Percentiles rank a stretch among this genome's conserved stretches.
phyloP scores from a whole-genome alignment of 352 stramenopile species.

The Poterioochromonas sp. region DNA sequence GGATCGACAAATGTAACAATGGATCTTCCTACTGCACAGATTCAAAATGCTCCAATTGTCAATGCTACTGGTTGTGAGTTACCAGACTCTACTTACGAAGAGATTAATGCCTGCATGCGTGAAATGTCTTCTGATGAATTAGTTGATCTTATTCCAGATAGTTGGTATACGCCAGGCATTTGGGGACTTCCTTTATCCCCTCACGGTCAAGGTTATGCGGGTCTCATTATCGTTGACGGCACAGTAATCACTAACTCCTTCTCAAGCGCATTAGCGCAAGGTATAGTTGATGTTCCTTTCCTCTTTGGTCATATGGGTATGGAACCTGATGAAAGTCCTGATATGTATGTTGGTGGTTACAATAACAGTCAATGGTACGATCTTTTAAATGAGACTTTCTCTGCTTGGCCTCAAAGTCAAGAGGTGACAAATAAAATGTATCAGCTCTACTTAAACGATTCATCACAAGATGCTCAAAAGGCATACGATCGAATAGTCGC shows the following conservation, averaged over 20 bases:
- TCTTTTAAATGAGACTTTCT: not conserved
- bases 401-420: not conserved
- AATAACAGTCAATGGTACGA: not conserved
- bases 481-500: not conserved
- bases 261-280: not conserved
- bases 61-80: not conserved
- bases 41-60: not conserved
- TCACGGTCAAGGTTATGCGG: not conserved
- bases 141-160: too few relatives aligned
- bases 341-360: not conserved
- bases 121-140: not conserved
- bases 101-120: too few relatives aligned
- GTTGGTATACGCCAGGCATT: not conserved
- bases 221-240: not conserved
- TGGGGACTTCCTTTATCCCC: not conserved
- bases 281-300: not conserved
- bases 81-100: not conserved
- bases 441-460: not conserved
- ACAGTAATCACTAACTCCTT: not conserved
- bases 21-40: not conserved
- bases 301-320: not conserved
- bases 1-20: not conserved
- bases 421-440: not conserved
- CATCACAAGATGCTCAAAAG: not conserved
- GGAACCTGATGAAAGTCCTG: not conserved